Evolutionary conservation across 257 asterid species (phyloP).

Genomic region (Linaria vulgaris): DNA sequence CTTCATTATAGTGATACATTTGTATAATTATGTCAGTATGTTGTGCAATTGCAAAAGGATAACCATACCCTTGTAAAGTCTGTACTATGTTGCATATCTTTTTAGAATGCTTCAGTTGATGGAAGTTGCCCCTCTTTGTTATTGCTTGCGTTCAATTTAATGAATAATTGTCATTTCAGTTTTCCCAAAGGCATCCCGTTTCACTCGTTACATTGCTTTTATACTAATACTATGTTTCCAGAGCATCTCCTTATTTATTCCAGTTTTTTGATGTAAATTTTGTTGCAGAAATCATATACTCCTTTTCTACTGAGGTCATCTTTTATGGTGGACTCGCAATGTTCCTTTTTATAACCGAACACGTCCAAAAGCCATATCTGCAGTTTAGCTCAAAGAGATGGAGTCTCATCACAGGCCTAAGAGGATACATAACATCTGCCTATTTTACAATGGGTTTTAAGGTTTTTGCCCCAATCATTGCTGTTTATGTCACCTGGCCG

Average conservation of each 20-base stretch:
- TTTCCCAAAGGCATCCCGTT: too few species aligned
- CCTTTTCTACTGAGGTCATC: conserved; percentile 54
- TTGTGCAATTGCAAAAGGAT: too few species aligned
- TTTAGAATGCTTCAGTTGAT: too few species aligned
- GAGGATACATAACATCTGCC: conserved; percentile 66
- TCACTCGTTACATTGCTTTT: background rate
- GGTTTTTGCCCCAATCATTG: conserved; percentile 66
- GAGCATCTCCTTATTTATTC: conserved; percentile 13
- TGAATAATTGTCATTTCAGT: too few species aligned
- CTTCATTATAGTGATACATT: too few species aligned
- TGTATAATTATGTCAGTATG: too few species aligned
- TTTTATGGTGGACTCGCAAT: conserved; percentile 74
- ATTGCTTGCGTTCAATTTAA: too few species aligned
- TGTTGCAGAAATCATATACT: conserved; percentile 67
- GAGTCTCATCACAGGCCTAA: conserved; percentile 92
- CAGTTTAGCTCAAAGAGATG: conserved; percentile 83
- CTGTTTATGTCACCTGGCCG: conserved; percentile 79
- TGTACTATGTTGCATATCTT: too few species aligned
- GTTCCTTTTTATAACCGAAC: conserved; percentile 59
- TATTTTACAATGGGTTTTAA: conserved; percentile 72
- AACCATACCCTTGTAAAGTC: too few species aligned
- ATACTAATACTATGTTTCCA: background rate
- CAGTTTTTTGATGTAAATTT: conserved; percentile 21
- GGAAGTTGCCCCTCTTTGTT: too few species aligned
- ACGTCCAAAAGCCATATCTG: conserved; percentile 83